phyloP scores from a whole-genome alignment of 148 eudicot genomes.

The Talinum fruticosum region DNA sequence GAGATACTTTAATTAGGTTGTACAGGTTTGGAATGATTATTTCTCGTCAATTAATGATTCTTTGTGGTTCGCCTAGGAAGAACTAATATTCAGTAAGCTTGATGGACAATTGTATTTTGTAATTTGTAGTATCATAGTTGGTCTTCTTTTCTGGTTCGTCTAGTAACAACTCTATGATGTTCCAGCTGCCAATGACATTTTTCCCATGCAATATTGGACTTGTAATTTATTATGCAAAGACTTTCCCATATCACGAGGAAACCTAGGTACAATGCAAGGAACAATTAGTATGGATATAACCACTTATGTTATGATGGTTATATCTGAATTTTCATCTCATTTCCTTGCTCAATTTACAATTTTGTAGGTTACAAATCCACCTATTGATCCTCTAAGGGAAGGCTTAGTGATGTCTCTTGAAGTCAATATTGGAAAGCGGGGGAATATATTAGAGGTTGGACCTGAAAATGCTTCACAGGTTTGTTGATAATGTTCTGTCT shows the following conservation, averaged over 20 bases:
- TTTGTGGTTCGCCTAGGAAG: neutral
- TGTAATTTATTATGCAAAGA: neutral
- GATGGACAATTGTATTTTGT: neutral
- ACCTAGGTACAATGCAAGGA: neutral
- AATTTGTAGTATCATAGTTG: too few species aligned
- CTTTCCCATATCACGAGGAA: neutral
- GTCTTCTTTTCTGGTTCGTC: neutral
- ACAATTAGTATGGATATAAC: neutral
- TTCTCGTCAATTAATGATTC: neutral
- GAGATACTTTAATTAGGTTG: neutral
- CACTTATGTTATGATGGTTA: neutral
- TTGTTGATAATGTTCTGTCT: constrained; percentile 16
- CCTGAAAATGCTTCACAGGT: constrained; percentile 99
- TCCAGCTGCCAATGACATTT: neutral
- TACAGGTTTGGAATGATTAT: neutral
- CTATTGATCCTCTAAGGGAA: constrained; percentile 97
- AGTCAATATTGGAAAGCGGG: constrained; percentile 91
- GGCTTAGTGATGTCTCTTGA: constrained; percentile 98
- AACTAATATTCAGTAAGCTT: neutral
- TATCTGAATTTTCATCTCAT: constrained; percentile 4
- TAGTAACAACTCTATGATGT: neutral
- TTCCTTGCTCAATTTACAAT: constrained; percentile 7
- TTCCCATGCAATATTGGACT: constrained; percentile 1
- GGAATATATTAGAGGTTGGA: constrained; percentile 93
- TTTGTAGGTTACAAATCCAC: constrained; percentile 93